Conservation (phyloP, 2,329 filamentous ascomycete species). For the Fusarium pseudocircinatum region DNA sequence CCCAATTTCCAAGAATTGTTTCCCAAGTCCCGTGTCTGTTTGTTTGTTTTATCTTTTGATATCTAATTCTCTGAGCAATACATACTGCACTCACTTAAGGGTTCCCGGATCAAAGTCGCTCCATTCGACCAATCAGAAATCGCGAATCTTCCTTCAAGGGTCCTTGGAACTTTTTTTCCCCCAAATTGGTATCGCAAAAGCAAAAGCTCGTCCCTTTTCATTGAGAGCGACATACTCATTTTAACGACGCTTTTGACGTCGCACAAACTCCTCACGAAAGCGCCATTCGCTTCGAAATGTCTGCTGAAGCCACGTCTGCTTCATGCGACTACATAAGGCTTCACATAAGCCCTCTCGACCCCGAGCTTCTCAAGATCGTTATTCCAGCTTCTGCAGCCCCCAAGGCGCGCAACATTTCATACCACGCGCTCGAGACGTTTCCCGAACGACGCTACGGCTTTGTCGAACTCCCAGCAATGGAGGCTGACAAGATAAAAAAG, state of each 20-base stretch:
- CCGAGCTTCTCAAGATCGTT: constrained; percentile 76
- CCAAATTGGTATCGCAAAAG: constrained; percentile 22
- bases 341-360: constrained; percentile 88
- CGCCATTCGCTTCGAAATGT: constrained; percentile 38
- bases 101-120: constrained; percentile 41
- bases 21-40: neutral
- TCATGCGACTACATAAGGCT: constrained; percentile 57
- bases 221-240: constrained; percentile 2
- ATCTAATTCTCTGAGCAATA: neutral
- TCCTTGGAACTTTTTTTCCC: constrained; percentile 39
- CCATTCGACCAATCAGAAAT: constrained; percentile 37
- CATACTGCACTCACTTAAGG: neutral
- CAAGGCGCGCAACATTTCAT: constrained; percentile 85
- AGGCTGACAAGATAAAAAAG: constrained; percentile 90
- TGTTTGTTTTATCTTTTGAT: neutral
- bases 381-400: constrained; percentile 72
- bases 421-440: constrained; percentile 84
- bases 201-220: constrained; percentile 31
- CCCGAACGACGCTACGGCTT: constrained; percentile 93
- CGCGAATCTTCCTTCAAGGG: neutral
- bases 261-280: constrained; percentile 25
- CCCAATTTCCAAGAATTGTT: constrained; percentile 2
- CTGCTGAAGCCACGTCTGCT: constrained; percentile 30
- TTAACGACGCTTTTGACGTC: constrained; percentile 29
- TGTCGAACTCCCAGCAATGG: constrained; percentile 80